These are phyloP conservation scores for Millerago galiae DNA, from an alignment of 805 yeast genomes.

Conservation along the genomic window DNA sequence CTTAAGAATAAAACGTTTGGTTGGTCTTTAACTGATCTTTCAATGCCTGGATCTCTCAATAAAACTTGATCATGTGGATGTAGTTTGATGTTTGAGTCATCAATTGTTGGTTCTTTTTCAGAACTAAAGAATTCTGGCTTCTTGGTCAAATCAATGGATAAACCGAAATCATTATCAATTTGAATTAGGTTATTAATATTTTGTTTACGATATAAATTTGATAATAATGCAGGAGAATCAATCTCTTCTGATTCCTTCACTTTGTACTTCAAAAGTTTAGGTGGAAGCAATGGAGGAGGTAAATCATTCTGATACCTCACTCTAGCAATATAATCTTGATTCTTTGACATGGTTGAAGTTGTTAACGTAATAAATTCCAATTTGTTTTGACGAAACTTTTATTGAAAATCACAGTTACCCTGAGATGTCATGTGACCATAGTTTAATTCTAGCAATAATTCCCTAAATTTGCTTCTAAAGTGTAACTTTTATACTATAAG, in stretches of 20 bases:
- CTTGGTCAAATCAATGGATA: slow-evolving; percentile 66
- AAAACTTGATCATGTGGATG: slow-evolving; percentile 75
- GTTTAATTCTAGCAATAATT: no score
- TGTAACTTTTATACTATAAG: no score
- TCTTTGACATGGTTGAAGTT: slow-evolving; percentile 31
- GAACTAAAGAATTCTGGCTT: slow-evolving; percentile 64
- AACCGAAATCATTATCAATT: slow-evolving; percentile 59
- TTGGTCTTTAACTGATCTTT: slow-evolving; percentile 28
- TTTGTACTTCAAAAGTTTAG: slow-evolving; percentile 63
- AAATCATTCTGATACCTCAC: slow-evolving; percentile 78
- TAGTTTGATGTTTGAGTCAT: slow-evolving; percentile 34
- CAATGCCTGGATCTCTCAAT: slow-evolving; percentile 69
- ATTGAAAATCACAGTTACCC: no score
- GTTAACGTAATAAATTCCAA: no score
- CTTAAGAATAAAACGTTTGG: slow-evolving; percentile 69
- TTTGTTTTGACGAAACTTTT: no score
- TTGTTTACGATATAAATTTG: slow-evolving; percentile 63
- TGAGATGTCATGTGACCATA: no score
- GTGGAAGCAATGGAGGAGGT: slow-evolving; percentile 92
- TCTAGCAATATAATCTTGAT: slow-evolving; percentile 76
- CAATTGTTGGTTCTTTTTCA: not conserved
- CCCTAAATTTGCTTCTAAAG: no score
- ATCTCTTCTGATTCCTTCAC: slow-evolving; percentile 34
- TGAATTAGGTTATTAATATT: slow-evolving; percentile 58
- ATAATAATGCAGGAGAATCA: slow-evolving; percentile 50